Base-by-base conservation (phyloP, 1,139 yeast genomes). In the Candida sojae region DNA sequence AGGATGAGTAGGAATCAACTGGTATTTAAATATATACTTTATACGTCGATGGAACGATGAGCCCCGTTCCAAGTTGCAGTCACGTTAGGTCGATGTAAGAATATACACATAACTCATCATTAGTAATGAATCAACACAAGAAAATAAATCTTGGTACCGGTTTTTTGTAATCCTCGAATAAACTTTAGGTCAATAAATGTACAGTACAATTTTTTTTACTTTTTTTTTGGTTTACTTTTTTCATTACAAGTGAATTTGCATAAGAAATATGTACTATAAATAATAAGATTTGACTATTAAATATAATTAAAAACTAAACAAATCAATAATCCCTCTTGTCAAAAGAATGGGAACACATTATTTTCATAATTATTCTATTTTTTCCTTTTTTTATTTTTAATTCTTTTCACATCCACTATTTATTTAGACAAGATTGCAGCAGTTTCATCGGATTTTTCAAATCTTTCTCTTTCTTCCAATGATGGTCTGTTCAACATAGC, bases 401-500 rank as follows among this genome's bases (percentile, higher is more conserved):
- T 5, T 31, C n/a, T n/a, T 11, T n/a, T 31, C 13, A 7, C n/a
- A 4, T 31, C 10, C 9, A 26, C 5, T 10, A 30, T 17, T 54
- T 57, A 62, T 54, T 60, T 63, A n/a, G 73, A 67, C 52, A 75
- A 67, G 44, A 62, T 52, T n/a, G 62, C 64, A 39, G 66, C 71
- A 44, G 58, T 49, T 48, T 56, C 61, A 51, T 48, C 55, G 41
- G 63, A 47, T 58, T 63, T 68, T 55, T 74, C 80, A 47, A 54
- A 60, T 63, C 80, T 68, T 47, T 73, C 70, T 63, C 79, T 71
- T 11, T 54, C 71, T 28, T 68, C 74, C 51, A 65, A 52, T 23
- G 71, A 57, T 12, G 66, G 61, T 64, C 80, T 72, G 57, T 66
- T 61, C 64, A 75, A 71, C 68, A 68, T 67, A 4, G 55, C 62